Base-by-base conservation (phyloP, 768 basidiomycete genomes). In the Boletus huronensis region DNA sequence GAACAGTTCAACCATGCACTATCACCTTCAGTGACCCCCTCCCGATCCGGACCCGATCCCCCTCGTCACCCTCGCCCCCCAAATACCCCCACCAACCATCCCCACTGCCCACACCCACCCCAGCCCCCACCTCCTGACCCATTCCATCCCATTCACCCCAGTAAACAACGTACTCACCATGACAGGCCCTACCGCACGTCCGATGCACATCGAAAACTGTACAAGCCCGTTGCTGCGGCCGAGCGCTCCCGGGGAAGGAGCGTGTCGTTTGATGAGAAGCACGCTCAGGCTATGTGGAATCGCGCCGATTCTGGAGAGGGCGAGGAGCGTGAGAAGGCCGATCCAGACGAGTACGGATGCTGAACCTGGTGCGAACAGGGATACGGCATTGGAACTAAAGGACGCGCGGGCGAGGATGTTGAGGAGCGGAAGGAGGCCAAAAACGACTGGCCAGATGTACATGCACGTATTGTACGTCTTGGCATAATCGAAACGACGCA, bases 181-280 rank as follows among this genome's bases (percentile, higher is more conserved):
- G 16, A 81, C 75, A 11, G 85, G 84, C 38, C 74, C 77, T 41
- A 83, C 62, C 1, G 80, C 76, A 13, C 85, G 77, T 8, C 81
- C 76, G 28, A 77, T 55, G 53, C 81, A 82, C 81, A 82, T 82
- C 5, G 76, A 72, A 46, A 80, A 74, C 57, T 85, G 81, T 16
- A 82, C 77, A 7, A 87, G 75, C 19, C 83, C 84, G 57, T 85
- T 86, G 14, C 80, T 79, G n/a, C 77, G 74, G 0, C 84, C 84
- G 6, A 86, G 73, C 4, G 46, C 46, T 17, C 31, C 14, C 6
- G 21, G 45, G 3, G 45, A 47, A 8, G 45, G 45, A 0, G 46
- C 72, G 44, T 75, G 67, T 49, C 79, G 74, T 55, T 82, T 84
- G 39, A 81, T 75, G n/a, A 87, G 71, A 36, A 87, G 78, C 75